Evolutionary conservation across 768 basidiomycete genomes (phyloP), one percentile per base, ranked within the genome.

Genomic region (Russula sp.): DNA sequence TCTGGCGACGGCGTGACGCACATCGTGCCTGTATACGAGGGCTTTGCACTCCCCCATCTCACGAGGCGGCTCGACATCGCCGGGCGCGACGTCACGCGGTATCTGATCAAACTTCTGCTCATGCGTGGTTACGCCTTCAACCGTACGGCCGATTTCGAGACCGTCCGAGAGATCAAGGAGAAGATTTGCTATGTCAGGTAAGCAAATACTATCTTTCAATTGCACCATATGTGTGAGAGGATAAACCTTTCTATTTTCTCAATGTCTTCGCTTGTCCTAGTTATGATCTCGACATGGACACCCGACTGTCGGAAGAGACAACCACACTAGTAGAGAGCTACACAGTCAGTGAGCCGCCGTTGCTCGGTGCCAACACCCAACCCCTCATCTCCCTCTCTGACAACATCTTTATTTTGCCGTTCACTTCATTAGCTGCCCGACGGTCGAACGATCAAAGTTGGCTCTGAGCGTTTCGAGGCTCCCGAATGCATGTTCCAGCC

Each of bases 51-150:
- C 56, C 96, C 96, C 1, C 97, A 98, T 75, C 81, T 98, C 51
- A 98, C 94, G 2, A 85, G 89, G 44, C 88, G 97, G 66, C 81
- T 99, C 64, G 97, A 99, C 73, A 98, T 99, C 70, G 97, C 97
- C 59, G 97, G 97, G 22, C 87, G 97, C 68, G 97, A 99, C 74
- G 97, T 99, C 53, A 99, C 97, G 52, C 87, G 94, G 71, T 99
- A 99, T 77, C 80, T 99, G 76, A 99, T 99, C 84, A 99, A 98
- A 78, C 83, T 99, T n/a, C 81, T 99, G 38, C 85, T 98, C 70
- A 98, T 98, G 95, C 87, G 96, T n/a, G 97, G 97, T n/a, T 98
- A 99, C 75, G 97, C 97, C 1, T 98, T 99, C 83, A 98, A 99
- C 78, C 87, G 97, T 46, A 99, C 97, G 3, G 97, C 97, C 30